phyloP scores from a whole-genome alignment of 768 basidiomycete species.

The Xerocomellus intermedius region DNA sequence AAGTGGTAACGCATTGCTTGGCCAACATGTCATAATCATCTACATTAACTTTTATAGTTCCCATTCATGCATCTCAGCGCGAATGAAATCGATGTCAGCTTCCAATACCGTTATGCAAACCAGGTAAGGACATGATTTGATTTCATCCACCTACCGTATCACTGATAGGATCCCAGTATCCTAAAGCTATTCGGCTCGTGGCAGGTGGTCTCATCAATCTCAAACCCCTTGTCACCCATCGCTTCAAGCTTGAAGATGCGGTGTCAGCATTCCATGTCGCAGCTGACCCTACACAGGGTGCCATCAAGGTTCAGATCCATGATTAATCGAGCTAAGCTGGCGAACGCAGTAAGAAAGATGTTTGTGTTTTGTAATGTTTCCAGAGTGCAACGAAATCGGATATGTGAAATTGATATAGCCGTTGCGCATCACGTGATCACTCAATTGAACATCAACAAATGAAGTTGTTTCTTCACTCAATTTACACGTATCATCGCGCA shows the following conservation, averaged over 20 bases:
- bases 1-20: conserved; percentile 38
- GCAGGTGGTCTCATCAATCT: conserved; percentile 69
- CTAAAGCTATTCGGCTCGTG: conserved; percentile 81
- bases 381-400: neutral
- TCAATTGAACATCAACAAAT: conserved; percentile 3
- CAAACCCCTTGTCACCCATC: conserved; percentile 78
- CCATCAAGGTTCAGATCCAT: conserved; percentile 67
- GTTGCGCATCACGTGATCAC: conserved; percentile 22
- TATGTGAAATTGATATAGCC: no score
- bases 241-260: conserved; percentile 70
- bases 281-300: conserved; percentile 62
- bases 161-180: conserved; percentile 49
- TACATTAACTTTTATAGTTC: conserved; percentile 39
- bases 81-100: conserved; percentile 66
- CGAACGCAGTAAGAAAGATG: neutral
- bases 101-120: conserved; percentile 69
- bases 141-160: neutral
- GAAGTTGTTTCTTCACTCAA: neutral
- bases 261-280: conserved; percentile 77
- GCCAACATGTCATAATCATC: neutral
- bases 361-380: neutral
- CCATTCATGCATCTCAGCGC: conserved; percentile 73
- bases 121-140: conserved; percentile 36
- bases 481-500: conserved; percentile 4
- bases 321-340: conserved; percentile 36